Base-by-base conservation (phyloP, 2,329 filamentous ascomycete genomes). In the Colletotrichum kahawae region DNA sequence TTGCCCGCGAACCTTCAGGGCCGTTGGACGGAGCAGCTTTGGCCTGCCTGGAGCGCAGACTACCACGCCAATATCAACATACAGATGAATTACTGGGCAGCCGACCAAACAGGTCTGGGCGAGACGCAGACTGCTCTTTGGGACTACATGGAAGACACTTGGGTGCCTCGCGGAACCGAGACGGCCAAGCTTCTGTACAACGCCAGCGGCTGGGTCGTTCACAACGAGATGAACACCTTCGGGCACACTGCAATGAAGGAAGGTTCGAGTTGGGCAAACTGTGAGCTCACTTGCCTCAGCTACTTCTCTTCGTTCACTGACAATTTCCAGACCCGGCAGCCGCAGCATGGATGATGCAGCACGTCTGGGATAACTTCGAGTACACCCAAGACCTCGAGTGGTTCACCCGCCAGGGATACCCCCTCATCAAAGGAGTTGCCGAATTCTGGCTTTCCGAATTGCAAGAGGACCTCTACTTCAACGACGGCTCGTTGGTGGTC, bases 21-120 rank as follows among this genome's bases (percentile, higher is more conserved):
- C 0, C 84, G 85, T 21, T 92, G 90, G 91, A 87, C 86, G 6
- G 85, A 89, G 59, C 80, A 83, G 1, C 79, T 88, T 43, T 81
- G 74, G 70, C 77, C 82, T 24, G 76, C 79, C 31, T 78, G 90
- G 90, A 85, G 86, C 14, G 87, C 84, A 4, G 90, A 92, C 77
- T 92, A 91, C 71, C 90, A 91, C 67, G 84, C 87, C 51, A 90
- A 92, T 75, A 91, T 92, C 78, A 92, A 92, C 71, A 71, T 92
- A 1, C 89, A 92, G 77, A 92, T 92, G 90, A 92, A 92, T 74
- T 87, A 92, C 77, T 92, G 90, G 90, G 83, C 82, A 2, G 86
- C 87, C 4, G 89, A 91, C 38, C 85, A 89, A 67, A 90, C 88
- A 0, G 89, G 89, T 0, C 81, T 91, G 0, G 85, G 84, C 0